These are phyloP conservation scores for Gypsophila paniculata DNA, from an alignment of 179 eudicot genomes.

Conservation along the genomic window DNA sequence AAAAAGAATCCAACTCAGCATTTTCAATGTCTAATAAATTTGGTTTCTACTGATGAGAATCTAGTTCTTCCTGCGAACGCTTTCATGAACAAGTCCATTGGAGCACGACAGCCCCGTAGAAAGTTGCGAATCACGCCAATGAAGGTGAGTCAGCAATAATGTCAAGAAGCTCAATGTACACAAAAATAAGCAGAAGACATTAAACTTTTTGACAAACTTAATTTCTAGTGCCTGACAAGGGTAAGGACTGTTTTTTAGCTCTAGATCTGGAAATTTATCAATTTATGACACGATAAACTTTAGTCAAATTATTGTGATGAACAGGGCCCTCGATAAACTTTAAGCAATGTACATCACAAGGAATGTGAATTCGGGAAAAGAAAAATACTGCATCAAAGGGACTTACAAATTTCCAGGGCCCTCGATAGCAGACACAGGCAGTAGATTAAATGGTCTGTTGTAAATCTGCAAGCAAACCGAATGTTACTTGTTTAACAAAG, in stretches of 20 bases:
- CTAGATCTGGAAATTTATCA: not conserved
- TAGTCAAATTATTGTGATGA: too few species aligned
- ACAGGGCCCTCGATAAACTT: too few species aligned
- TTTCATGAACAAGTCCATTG: not conserved
- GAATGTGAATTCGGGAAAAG: constrained; percentile 1
- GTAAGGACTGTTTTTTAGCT: not conserved
- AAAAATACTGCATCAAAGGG: not conserved
- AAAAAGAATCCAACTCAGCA: not conserved
- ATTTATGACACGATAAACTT: too few species aligned
- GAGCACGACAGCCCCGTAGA: not conserved
- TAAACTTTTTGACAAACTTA: too few species aligned
- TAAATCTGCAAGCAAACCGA: constrained; percentile 48
- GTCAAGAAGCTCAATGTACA: too few species aligned
- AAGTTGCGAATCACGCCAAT: too few species aligned
- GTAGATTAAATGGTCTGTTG: constrained; percentile 57
- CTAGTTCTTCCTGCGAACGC: not conserved
- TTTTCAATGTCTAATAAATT: not conserved
- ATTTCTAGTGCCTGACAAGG: too few species aligned
- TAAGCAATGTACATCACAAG: not conserved
- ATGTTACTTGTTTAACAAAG: constrained; percentile 9
- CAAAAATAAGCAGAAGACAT: too few species aligned
- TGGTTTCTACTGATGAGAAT: too few species aligned
- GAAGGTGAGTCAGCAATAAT: too few species aligned
- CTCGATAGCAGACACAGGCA: constrained; percentile 82
- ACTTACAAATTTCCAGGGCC: constrained; percentile 84